phyloP scores from a whole-genome alignment of 768 basidiomycete species.

The Tulasnella sp. region DNA sequence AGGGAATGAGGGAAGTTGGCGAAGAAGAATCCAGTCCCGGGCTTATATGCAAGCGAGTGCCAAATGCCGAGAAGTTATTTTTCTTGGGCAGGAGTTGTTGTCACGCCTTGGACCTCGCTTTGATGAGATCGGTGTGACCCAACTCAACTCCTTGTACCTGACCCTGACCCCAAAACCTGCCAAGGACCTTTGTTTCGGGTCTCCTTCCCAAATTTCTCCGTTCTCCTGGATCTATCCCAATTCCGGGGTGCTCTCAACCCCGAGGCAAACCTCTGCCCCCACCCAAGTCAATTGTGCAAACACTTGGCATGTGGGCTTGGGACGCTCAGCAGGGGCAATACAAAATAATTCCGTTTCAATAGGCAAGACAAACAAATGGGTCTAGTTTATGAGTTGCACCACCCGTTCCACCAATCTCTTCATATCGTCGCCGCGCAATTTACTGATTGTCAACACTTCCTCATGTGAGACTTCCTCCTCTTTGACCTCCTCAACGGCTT shows the following conservation, averaged over 20 bases:
- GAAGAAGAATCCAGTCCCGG: background rate
- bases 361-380: background rate
- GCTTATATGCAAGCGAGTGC: background rate
- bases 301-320: background rate
- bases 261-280: background rate
- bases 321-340: background rate
- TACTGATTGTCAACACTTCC: conserved; percentile 67
- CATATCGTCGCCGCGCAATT: conserved; percentile 67
- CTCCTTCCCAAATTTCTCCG: background rate
- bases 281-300: background rate
- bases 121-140: background rate
- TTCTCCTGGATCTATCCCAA: background rate
- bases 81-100: background rate
- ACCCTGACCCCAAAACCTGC: background rate
- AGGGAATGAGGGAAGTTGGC: background rate
- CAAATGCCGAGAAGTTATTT: background rate
- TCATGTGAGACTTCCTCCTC: conserved; percentile 64
- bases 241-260: background rate
- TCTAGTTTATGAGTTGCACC: conserved; percentile 36
- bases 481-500: conserved; percentile 41
- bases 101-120: background rate
- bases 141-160: background rate
- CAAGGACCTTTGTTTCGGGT: background rate
- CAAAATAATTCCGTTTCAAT: background rate
- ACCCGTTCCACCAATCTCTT: conserved; percentile 63